phyloP scores from a whole-genome alignment of 2,329 filamentous ascomycete species.

The Paecilomyces sp. region DNA sequence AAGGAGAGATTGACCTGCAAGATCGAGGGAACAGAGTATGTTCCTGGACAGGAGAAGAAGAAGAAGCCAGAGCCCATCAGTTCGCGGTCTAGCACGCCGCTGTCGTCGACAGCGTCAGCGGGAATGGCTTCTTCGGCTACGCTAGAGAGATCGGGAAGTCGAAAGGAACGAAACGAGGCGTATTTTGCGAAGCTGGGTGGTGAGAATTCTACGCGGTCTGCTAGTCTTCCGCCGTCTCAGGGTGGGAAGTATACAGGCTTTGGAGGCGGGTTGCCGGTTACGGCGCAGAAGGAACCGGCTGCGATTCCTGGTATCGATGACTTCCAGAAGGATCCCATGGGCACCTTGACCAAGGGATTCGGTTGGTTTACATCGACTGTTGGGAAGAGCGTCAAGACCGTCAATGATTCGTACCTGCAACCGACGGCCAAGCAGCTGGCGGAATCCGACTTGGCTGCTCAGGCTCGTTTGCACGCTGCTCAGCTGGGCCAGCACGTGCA shows the following conservation, averaged over 20 bases:
- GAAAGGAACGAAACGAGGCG: slow-evolving; percentile 66
- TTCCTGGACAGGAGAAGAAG: slow-evolving; percentile 57
- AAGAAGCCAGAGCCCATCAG: slow-evolving; percentile 23
- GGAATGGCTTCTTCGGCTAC: slow-evolving; percentile 17
- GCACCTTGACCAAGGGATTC: slow-evolving; percentile 81
- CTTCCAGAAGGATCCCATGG: slow-evolving; percentile 83
- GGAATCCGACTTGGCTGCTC: slow-evolving; percentile 68
- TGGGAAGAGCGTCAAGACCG: slow-evolving; percentile 80
- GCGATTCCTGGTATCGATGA: slow-evolving; percentile 69
- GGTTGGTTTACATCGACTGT: slow-evolving; percentile 90
- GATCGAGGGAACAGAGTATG: slow-evolving; percentile 81
- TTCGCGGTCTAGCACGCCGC: slow-evolving; percentile 18
- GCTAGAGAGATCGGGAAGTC: slow-evolving; percentile 24
- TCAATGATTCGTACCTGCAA: slow-evolving; percentile 87
- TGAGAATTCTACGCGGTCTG: slow-evolving; percentile 71
- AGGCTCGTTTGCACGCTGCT: slow-evolving; percentile 54
- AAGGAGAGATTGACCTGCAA: slow-evolving; percentile 83
- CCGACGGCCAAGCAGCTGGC: slow-evolving; percentile 82
- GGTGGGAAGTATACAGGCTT: slow-evolving; percentile 92
- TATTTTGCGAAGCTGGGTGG: slow-evolving; percentile 83
- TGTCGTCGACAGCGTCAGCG: slow-evolving; percentile 9
- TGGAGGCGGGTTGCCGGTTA: slow-evolving; percentile 63
- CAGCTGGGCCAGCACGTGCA: slow-evolving; percentile 55
- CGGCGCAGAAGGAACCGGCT: slow-evolving; percentile 30
- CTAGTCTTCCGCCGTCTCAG: slow-evolving; percentile 72